phyloP scores from a whole-genome alignment of 2,329 filamentous ascomycete species.

The Zymoseptoria pseudotritici region DNA sequence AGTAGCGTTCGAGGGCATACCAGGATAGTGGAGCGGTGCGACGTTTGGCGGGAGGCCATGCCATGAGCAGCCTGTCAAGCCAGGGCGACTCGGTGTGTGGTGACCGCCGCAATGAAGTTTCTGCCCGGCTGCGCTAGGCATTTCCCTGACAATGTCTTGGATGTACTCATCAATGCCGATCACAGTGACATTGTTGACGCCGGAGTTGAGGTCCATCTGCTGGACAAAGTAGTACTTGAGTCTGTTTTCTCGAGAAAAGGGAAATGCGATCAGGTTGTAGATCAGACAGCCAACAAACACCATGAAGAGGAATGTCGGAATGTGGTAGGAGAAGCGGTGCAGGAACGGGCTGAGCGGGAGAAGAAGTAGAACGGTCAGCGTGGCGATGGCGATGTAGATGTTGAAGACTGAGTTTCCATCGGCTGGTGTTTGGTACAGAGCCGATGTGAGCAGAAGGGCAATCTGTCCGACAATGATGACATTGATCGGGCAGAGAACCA shows the following conservation, averaged over 20 bases:
- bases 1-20: constrained; percentile 7
- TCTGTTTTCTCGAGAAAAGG: constrained; percentile 70
- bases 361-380: constrained; percentile 63
- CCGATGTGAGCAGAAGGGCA: constrained; percentile 62
- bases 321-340: constrained; percentile 74
- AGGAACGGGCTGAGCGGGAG: constrained; percentile 75
- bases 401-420: constrained; percentile 69
- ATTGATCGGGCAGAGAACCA: constrained; percentile 70
- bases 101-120: constrained; percentile 33
- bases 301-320: constrained; percentile 68
- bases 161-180: constrained; percentile 63
- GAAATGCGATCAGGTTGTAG: constrained; percentile 82
- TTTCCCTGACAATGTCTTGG: constrained; percentile 54
- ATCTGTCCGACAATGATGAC: constrained; percentile 72
- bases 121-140: constrained; percentile 65
- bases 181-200: constrained; percentile 62
- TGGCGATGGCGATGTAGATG: constrained; percentile 63
- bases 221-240: constrained; percentile 88
- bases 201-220: constrained; percentile 63
- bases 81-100: constrained; percentile 36
- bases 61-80: constrained; percentile 63
- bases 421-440: constrained; percentile 70
- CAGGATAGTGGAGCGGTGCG: constrained; percentile 32
- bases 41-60: constrained; percentile 61
- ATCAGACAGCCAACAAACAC: constrained; percentile 68